Percentiles rank a stretch among this genome's conserved stretches.
phyloP scores from a whole-genome alignment of 208 protist genomes.

The Wallacemonas sp. region DNA sequence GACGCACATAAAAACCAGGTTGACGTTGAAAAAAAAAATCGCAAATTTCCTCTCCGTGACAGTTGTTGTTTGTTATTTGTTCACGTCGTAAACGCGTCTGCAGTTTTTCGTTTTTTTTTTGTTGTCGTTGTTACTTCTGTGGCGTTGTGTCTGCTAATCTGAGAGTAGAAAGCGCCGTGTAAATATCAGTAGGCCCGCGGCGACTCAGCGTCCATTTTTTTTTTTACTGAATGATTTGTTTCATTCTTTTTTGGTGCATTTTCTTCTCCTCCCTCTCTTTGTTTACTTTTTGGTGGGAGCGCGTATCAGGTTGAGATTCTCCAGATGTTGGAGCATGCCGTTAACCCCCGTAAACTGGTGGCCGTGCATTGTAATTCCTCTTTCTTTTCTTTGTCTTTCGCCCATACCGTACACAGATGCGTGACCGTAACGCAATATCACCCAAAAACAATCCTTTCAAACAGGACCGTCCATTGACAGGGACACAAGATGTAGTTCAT shows the following conservation, averaged over 20 bases:
- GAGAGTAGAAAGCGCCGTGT: not conserved
- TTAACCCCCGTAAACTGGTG: constrained; percentile 1
- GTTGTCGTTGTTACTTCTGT: not conserved
- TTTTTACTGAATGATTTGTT: not conserved
- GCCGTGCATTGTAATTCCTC: not conserved
- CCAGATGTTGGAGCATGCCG: not conserved
- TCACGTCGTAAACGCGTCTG: too few species aligned
- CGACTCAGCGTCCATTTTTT: not conserved
- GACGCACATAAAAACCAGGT: too few species aligned
- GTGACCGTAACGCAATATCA: not conserved
- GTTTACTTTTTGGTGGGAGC: constrained; percentile 14
- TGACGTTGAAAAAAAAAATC: too few species aligned
- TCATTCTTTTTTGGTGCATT: not conserved
- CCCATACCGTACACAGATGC: not conserved
- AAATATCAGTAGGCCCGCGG: not conserved
- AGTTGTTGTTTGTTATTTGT: too few species aligned
- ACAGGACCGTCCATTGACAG: too few species aligned
- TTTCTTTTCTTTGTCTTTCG: not conserved
- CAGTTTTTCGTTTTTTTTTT: not conserved
- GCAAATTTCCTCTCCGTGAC: too few species aligned
- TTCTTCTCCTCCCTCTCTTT: constrained; percentile 15
- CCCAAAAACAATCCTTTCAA: too few species aligned
- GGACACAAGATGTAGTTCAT: too few species aligned
- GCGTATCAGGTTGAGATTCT: constrained; percentile 5
- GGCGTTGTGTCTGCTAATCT: not conserved